Conservation (phyloP, 768 basidiomycete species). For the Lactarius sp. region DNA sequence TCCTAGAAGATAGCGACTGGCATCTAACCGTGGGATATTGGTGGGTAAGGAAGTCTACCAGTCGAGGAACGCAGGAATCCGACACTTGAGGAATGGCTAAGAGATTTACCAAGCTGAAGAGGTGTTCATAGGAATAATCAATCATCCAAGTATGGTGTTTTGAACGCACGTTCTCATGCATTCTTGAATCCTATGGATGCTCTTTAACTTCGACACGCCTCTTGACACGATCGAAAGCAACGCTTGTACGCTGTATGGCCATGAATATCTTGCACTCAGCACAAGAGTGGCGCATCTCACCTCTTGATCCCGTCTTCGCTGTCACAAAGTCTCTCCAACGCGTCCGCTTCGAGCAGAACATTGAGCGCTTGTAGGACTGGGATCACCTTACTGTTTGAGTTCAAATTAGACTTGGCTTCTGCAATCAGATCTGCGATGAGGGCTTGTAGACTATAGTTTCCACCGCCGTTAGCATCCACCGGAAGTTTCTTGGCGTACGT, state of each 20-base stretch:
- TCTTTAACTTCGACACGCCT: constrained; percentile 70
- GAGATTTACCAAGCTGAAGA: constrained; percentile 58
- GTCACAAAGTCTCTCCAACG: constrained; percentile 45
- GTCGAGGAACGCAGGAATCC: constrained; percentile 38
- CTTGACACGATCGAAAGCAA: constrained; percentile 54
- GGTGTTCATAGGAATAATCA: not conserved
- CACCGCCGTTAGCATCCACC: constrained; percentile 25
- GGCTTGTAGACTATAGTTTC: constrained; percentile 44
- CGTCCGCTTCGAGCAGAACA: constrained; percentile 65
- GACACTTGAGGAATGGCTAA: constrained; percentile 48
- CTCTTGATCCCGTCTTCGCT: constrained; percentile 44
- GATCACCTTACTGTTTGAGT: constrained; percentile 70
- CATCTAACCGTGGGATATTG: constrained; percentile 68
- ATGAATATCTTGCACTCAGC: not conserved
- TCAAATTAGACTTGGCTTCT: constrained; percentile 48
- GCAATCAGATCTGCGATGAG: constrained; percentile 55
- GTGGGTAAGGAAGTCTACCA: constrained; percentile 68
- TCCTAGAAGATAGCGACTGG: constrained; percentile 20
- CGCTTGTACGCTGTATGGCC: constrained; percentile 42
- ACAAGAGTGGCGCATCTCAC: constrained; percentile 38
- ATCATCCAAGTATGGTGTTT: not conserved
- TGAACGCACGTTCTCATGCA: constrained; percentile 76
- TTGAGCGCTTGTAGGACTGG: constrained; percentile 77
- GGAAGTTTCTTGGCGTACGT: constrained; percentile 54
- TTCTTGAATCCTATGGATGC: constrained; percentile 71